Evolutionary conservation across 345 rosid species (phyloP), one percentile per base, ranked within the genome.

Genomic region (Bruguiera gymnorhiza): DNA sequence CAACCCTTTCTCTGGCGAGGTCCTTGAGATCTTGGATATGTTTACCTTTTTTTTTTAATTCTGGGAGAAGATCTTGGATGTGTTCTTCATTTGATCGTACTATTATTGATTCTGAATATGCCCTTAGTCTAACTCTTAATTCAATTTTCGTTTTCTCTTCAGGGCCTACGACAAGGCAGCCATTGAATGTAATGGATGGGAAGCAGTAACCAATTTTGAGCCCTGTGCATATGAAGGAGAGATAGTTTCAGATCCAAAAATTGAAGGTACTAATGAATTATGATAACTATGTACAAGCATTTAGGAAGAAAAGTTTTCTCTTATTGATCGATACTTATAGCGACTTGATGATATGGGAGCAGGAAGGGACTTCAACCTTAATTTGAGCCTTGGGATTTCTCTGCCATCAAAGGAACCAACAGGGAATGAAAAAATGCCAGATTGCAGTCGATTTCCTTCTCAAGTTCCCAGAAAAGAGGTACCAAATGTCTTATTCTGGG

Each of bases 161-260:
- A 95, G 98, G 90, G 97, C 92, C 79, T 86, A 87, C 82, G 98
- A 94, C 69, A 88, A 82, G 87, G 97, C 97, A 48, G 95, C 97
- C 36, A 87, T 94, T 79, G 82, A 67, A 34, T 55, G 75, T 21
- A 71, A 71, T 30, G 72, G 75, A 54, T 62, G 65, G 29, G 73
- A 76, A n/a, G 80, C 76, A 4, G 76, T 61, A n/a, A 70, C 76
- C 46, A 76, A 67, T 57, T 71, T 76, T 48, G 73, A 88, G 73
- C 74, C 87, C 16, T 80, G 88, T 64, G 62, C 84, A 52, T 86
- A 85, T 79, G 83, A 86, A 67, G 85, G 91, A 55, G 86, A 85
- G 62, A 83, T 66, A 51, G 62, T 60, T 68, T 70, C 79, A 29
- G 84, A 75, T 73, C 65, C 79, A 69, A 76, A 66, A 39, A 73